phyloP scores from a whole-genome alignment of 1,139 yeast genomes.

The Kurtzmaniella natalensis region DNA sequence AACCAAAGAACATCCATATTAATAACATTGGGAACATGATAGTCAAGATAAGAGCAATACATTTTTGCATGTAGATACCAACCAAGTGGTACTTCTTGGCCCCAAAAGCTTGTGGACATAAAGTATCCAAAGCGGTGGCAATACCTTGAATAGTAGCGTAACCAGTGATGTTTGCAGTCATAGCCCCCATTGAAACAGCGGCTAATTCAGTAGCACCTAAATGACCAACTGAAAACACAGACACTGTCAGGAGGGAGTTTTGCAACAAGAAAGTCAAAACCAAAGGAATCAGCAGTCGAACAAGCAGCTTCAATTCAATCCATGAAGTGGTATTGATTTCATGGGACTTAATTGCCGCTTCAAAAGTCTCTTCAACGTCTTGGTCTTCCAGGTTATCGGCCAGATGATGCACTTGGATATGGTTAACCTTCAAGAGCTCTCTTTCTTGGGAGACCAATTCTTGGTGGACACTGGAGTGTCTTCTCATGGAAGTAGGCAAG shows the following conservation, averaged over 20 bases:
- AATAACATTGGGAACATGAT: slow-evolving; percentile 48
- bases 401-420: slow-evolving; percentile 14
- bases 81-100: slow-evolving; percentile 50
- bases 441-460: slow-evolving; percentile 34
- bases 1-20: slow-evolving; percentile 47
- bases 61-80: slow-evolving; percentile 51
- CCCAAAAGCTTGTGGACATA: slow-evolving; percentile 59
- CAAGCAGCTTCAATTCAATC: slow-evolving; percentile 37
- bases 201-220: slow-evolving; percentile 56
- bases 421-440: slow-evolving; percentile 28
- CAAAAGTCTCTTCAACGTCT: slow-evolving; percentile 29
- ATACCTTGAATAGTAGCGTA: slow-evolving; percentile 57
- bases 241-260: slow-evolving; percentile 53
- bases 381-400: slow-evolving; percentile 22
- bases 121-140: slow-evolving; percentile 55
- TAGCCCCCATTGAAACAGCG: slow-evolving; percentile 59
- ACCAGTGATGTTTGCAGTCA: slow-evolving; percentile 59
- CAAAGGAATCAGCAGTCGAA: slow-evolving; percentile 46
- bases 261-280: slow-evolving; percentile 52
- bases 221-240: slow-evolving; percentile 57
- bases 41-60: slow-evolving; percentile 46
- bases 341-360: slow-evolving; percentile 30
- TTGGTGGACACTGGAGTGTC: slow-evolving; percentile 23
- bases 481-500: slow-evolving; percentile 8
- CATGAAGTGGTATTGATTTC: slow-evolving; percentile 21